Base-by-base conservation (phyloP, 768 basidiomycete species). In the Leccinum fibrillosum region DNA sequence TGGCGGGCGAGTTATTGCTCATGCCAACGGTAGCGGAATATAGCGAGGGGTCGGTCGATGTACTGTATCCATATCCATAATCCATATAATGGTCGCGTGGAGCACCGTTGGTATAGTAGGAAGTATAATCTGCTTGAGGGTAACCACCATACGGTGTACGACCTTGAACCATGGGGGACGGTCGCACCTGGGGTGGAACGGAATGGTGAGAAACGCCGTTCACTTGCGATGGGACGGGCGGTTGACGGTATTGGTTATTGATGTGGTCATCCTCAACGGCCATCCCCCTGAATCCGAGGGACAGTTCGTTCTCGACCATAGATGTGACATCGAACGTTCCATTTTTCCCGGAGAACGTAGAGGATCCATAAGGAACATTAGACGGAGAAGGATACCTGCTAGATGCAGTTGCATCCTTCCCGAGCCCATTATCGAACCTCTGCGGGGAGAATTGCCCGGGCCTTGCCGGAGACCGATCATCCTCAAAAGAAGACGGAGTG, bases 231-330 rank as follows among this genome's bases (percentile, higher is more conserved):
- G 58, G 63, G 49, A 65, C 55, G 26, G 70, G 66, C 35, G 68
- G 72, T 52, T 76, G 76, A 56, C 79, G 80, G 57, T 77, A 77
- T 59, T 76, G 75, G 39, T 64, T 62, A 44, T 69, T 66, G 54
- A 69, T 66, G 53, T 75, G 75, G 55, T 84, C 84, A 45, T 85
- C 84, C 63, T 82, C 84, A 19, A 84, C 82, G 7, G 71, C 76
- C 81, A 85, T 84, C 13, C 85, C 85, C 58, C 86, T 81, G 50
- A 89, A 71, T 4, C 83, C 78, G 32, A 82, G 69, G 13, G 84
- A 74, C 34, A 88, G 74, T 32, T 86, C 85, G 55, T 77, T 80
- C 50, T 82, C 84, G 17, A 77, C 79, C 48, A 73, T 66, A 35
- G 77, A 68, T 13, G 78, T 65, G 17, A 75, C 68, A 61, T 81